Percentiles rank a stretch among this genome's conserved stretches.
These are phyloP conservation scores for Botrytis paeoniae DNA, from an alignment of 2,329 filamentous ascomycete genomes.

Conservation along the genomic window DNA sequence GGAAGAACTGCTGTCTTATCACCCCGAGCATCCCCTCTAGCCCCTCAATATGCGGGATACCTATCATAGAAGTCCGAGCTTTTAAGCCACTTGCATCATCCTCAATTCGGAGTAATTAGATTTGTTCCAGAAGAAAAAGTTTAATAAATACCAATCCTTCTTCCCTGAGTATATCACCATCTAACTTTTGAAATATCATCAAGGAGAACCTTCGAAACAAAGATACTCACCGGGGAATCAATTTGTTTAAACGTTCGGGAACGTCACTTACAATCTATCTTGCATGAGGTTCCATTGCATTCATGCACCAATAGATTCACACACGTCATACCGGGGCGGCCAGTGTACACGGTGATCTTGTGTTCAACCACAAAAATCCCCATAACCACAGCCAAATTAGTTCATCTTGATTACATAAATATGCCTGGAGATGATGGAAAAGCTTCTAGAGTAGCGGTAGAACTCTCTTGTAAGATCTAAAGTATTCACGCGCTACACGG, in stretches of 20 bases:
- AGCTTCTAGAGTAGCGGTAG: neutral
- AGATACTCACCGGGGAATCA: neutral
- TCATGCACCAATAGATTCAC: conserved; percentile 7
- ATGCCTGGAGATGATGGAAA: conserved; percentile 4
- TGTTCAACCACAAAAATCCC: neutral
- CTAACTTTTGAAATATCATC: neutral
- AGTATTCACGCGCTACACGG: neutral
- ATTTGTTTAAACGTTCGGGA: neutral
- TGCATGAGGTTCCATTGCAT: conserved; percentile 6
- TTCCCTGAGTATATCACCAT: neutral
- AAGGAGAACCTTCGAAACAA: neutral
- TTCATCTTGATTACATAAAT: neutral
- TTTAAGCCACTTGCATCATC: conserved; percentile 12
- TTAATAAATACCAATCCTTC: neutral
- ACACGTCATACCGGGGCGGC: conserved; percentile 16
- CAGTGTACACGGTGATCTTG: neutral
- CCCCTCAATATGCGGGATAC: conserved; percentile 9
- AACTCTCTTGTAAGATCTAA: neutral
- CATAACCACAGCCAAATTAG: conserved; percentile 12
- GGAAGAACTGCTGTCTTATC: conserved; percentile 10
- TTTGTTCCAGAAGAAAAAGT: conserved; percentile 13
- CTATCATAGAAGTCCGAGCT: conserved; percentile 12
- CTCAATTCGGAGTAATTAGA: neutral
- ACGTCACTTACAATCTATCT: neutral
- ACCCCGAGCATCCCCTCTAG: conserved; percentile 2